A percentile compares a stretch with the other conserved stretches of the same genome.
Evolutionary conservation across 2,329 filamentous ascomycete genomes (phyloP).

Genomic region (Pseudocercospora vitis): DNA sequence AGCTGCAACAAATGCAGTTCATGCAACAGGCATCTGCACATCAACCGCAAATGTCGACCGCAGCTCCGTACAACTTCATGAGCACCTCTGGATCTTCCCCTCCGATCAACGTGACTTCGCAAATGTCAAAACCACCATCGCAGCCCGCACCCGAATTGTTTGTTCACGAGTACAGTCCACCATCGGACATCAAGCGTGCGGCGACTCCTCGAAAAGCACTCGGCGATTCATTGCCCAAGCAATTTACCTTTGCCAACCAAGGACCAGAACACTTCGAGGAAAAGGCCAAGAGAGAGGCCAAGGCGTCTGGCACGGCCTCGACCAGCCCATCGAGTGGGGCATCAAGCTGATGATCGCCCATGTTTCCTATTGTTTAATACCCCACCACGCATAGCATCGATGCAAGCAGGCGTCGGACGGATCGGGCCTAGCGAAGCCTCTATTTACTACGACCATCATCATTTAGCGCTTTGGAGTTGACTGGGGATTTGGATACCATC

Average conservation of each 20-base stretch:
- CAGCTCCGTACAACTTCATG: constrained; percentile 26
- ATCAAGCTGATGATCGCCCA: constrained; percentile 17
- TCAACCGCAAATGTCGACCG: constrained; percentile 17
- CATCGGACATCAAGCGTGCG: constrained; percentile 41
- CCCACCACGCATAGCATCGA: constrained; percentile 3
- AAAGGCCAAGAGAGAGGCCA: constrained; percentile 28
- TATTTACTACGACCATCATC: constrained; percentile 6
- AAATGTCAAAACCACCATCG: constrained; percentile 32
- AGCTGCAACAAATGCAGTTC: constrained; percentile 28
- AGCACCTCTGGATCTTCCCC: constrained; percentile 20
- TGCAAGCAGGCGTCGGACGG: background rate
- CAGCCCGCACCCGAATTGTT: constrained; percentile 40
- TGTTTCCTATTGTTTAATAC: background rate
- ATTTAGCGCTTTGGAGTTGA: constrained; percentile 4
- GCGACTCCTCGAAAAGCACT: constrained; percentile 36
- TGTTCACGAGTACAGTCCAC: constrained; percentile 51
- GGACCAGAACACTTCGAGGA: constrained; percentile 47
- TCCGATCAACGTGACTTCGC: constrained; percentile 31
- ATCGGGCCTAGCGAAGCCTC: background rate
- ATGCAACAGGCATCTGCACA: constrained; percentile 25
- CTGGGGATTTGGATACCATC: background rate
- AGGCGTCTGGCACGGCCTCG: constrained; percentile 16
- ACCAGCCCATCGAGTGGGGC: constrained; percentile 26
- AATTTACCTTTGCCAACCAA: constrained; percentile 51
- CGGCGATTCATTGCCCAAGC: constrained; percentile 41